Evolutionary conservation across 2,329 filamentous ascomycete genomes (phyloP).

Genomic region (Scleromitrula shiraiana): DNA sequence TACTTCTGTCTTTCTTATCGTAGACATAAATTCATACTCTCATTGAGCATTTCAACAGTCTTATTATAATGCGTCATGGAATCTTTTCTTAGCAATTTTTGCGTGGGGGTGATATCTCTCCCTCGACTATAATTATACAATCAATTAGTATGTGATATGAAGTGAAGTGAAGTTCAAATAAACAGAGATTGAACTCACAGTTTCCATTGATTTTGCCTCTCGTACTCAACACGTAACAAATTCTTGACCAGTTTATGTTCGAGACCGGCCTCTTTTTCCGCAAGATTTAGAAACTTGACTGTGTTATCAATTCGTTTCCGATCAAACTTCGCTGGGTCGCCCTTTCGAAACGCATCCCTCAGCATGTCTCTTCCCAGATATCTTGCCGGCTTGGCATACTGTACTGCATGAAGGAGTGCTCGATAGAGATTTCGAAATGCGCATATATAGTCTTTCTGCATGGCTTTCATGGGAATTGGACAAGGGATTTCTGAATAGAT

Average conservation of each 20-base stretch:
- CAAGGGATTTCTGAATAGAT: background rate
- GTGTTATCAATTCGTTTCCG: constrained; percentile 52
- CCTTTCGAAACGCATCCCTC: constrained; percentile 48
- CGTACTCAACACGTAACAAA: constrained; percentile 42
- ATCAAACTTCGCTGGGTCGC: constrained; percentile 40
- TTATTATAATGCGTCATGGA: constrained; percentile 53
- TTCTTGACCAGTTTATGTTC: constrained; percentile 70
- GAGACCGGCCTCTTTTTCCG: constrained; percentile 52
- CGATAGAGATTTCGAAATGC: constrained; percentile 67
- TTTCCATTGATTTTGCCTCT: constrained; percentile 10
- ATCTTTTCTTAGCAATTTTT: constrained; percentile 21
- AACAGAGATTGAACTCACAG: background rate
- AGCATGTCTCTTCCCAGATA: constrained; percentile 53
- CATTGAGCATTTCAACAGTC: constrained; percentile 66
- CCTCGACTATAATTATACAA: too few relatives aligned
- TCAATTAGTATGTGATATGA: background rate
- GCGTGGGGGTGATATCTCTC: constrained; percentile 3
- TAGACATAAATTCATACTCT: constrained; percentile 60
- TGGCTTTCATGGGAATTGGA: too few relatives aligned
- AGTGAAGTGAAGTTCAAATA: too few relatives aligned
- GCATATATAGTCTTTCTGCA: constrained; percentile 40
- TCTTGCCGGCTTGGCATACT: constrained; percentile 62
- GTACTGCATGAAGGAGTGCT: constrained; percentile 58
- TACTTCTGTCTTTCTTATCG: constrained; percentile 32
- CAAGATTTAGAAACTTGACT: constrained; percentile 60